Percentiles rank a stretch among this genome's conserved stretches.
These are phyloP conservation scores for Chaetoceros tenuissimus DNA, from an alignment of 108 stramenopile genomes.

Conservation along the genomic window DNA sequence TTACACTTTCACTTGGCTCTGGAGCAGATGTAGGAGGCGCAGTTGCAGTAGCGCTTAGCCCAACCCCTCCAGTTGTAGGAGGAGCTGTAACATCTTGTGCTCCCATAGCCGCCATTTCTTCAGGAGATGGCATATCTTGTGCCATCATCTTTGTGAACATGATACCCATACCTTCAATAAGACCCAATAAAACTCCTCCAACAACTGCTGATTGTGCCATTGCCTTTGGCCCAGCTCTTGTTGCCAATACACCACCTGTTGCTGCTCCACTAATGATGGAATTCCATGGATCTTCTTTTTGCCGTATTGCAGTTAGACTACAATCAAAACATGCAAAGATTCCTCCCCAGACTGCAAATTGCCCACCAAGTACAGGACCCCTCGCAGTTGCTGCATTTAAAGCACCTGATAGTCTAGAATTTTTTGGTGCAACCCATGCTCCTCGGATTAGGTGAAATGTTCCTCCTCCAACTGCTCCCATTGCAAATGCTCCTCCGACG, in stretches of 20 bases:
- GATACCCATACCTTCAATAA: constrained; percentile 97
- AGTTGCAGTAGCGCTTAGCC: constrained; percentile 29
- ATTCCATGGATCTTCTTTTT: constrained; percentile 99
- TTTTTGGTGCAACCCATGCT: constrained; percentile 64
- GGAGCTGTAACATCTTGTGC: constrained; percentile 80
- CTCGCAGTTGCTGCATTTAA: constrained; percentile 80
- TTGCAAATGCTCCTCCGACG: constrained; percentile 93
- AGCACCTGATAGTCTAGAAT: constrained; percentile 63
- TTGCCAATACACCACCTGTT: constrained; percentile 92
- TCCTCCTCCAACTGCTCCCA: constrained; percentile 91
- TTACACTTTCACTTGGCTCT: not conserved
- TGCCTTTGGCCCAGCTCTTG: constrained; percentile 92
- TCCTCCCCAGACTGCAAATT: constrained; percentile 93
- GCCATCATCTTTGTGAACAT: constrained; percentile 52
- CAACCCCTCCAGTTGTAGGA: constrained; percentile 74
- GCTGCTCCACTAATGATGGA: constrained; percentile 90
- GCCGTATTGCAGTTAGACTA: constrained; percentile 81
- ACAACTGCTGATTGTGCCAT: constrained; percentile 89
- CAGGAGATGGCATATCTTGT: constrained; percentile 31
- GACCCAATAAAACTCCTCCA: constrained; percentile 90
- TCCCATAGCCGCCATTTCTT: constrained; percentile 41
- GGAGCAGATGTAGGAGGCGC: constrained; percentile 6
- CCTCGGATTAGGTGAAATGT: constrained; percentile 92
- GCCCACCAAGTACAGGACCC: constrained; percentile 91
- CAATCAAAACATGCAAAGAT: constrained; percentile 97